Percentiles rank a stretch among this genome's conserved stretches.
Conservation (phyloP, 2,329 filamentous ascomycete species). For the Cytospora piceae region DNA sequence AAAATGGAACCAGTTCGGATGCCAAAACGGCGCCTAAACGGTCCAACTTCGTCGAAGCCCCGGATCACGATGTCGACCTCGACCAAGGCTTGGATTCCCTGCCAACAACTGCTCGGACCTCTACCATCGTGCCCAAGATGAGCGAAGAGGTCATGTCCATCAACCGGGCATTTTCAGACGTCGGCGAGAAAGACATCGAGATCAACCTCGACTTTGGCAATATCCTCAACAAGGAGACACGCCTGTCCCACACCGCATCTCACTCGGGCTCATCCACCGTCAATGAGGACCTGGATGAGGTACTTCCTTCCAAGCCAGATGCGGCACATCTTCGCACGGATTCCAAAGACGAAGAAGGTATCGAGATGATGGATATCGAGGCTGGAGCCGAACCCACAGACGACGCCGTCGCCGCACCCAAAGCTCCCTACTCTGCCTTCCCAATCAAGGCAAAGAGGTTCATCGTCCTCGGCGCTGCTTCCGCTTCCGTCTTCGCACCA, state of each 20-base stretch:
- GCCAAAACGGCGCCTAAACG: background rate
- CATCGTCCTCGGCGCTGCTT: constrained; percentile 44
- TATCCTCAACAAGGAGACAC: background rate
- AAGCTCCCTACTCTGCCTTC: constrained; percentile 43
- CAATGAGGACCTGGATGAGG: constrained; percentile 10
- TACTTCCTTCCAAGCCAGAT: constrained; percentile 2
- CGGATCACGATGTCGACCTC: background rate
- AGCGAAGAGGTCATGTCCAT: constrained; percentile 4
- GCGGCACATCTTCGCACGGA: background rate
- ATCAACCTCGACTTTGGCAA: background rate
- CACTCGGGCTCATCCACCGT: constrained; percentile 20
- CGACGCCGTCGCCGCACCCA: constrained; percentile 9
- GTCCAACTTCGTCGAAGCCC: background rate
- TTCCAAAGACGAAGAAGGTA: background rate
- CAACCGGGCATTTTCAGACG: background rate
- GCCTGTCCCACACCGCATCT: constrained; percentile 9
- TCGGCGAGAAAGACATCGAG: background rate
- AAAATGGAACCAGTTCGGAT: background rate
- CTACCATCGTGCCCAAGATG: constrained; percentile 4
- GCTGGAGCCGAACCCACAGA: constrained; percentile 1
- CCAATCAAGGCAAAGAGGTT: constrained; percentile 45
- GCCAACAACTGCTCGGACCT: background rate
- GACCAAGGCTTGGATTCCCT: background rate
- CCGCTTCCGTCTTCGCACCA: constrained; percentile 49
- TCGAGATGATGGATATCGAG: constrained; percentile 13